Conservation (phyloP, 2,329 filamentous ascomycete species). For the Chrysoporthe deuterocubensis region DNA sequence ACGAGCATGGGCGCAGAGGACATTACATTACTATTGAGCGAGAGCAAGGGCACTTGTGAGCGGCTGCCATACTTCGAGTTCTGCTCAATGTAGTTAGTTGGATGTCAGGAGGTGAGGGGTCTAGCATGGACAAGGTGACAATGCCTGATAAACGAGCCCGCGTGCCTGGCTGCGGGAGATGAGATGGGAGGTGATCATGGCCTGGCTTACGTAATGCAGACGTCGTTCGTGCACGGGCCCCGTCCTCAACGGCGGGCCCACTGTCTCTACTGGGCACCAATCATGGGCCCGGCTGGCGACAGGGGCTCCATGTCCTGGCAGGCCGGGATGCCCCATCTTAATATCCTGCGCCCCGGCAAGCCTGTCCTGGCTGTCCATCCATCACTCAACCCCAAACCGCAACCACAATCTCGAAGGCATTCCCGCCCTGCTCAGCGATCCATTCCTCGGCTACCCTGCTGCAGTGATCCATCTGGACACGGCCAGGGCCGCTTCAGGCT, state of each 20-base stretch:
- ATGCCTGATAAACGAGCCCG: slow-evolving; percentile 4
- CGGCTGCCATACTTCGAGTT: neutral
- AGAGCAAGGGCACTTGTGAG: neutral
- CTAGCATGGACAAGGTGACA: slow-evolving; percentile 6
- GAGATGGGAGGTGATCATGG: neutral
- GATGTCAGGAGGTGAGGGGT: slow-evolving; percentile 1
- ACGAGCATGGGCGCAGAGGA: neutral
- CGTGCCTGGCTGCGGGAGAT: neutral
- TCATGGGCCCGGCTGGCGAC: neutral
- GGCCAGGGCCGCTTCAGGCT: neutral
- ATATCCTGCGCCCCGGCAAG: neutral
- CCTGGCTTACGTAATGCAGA: neutral
- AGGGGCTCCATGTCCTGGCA: neutral
- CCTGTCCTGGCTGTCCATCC: neutral
- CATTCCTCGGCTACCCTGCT: neutral
- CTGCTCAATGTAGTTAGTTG: neutral
- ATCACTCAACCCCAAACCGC: neutral
- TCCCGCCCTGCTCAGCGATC: neutral
- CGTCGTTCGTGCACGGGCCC: neutral
- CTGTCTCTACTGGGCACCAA: neutral
- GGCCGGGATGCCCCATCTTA: neutral
- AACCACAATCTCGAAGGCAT: neutral
- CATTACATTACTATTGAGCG: no score
- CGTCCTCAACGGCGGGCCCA: neutral
- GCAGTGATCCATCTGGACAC: neutral